Evolutionary conservation across 1,284 basidiomycete genomes (phyloP).

Genomic region (Austropuccinia psidii): DNA sequence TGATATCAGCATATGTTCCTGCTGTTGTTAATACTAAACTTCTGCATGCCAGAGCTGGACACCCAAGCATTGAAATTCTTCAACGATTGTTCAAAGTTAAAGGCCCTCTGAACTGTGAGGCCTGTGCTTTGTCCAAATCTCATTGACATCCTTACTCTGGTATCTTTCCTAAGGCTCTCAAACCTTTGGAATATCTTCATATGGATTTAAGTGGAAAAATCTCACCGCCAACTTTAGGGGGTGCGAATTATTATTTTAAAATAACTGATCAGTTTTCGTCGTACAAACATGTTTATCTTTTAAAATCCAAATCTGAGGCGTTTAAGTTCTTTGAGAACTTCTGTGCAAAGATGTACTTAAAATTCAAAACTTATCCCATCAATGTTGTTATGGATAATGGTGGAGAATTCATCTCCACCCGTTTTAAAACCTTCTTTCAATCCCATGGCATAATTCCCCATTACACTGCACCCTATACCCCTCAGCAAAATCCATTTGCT

Average conservation of each 20-base stretch:
- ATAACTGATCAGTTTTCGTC: background rate
- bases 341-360: too few relatives aligned
- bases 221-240: background rate
- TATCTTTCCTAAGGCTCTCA: background rate
- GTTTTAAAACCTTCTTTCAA: too few relatives aligned
- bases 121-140: background rate
- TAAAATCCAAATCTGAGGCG: background rate
- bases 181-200: background rate
- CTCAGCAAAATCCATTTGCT: constrained; percentile 46
- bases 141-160: background rate
- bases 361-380: too few relatives aligned
- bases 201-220: constrained; percentile 27
- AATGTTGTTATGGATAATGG: too few relatives aligned
- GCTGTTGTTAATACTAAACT: too few relatives aligned
- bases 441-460: background rate
- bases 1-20: too few relatives aligned
- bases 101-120: background rate
- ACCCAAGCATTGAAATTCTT: background rate
- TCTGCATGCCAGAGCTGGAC: background rate
- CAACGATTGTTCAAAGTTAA: background rate
- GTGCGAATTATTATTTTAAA: constrained; percentile 4
- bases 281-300: background rate
- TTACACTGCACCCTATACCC: constrained; percentile 43
- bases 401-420: too few relatives aligned
- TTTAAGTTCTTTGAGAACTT: background rate